A percentile compares a stretch with the other conserved stretches of the same genome.
These are phyloP conservation scores for Onygenales sp. DNA, from an alignment of 2,329 filamentous ascomycete species.

Conservation along the genomic window DNA sequence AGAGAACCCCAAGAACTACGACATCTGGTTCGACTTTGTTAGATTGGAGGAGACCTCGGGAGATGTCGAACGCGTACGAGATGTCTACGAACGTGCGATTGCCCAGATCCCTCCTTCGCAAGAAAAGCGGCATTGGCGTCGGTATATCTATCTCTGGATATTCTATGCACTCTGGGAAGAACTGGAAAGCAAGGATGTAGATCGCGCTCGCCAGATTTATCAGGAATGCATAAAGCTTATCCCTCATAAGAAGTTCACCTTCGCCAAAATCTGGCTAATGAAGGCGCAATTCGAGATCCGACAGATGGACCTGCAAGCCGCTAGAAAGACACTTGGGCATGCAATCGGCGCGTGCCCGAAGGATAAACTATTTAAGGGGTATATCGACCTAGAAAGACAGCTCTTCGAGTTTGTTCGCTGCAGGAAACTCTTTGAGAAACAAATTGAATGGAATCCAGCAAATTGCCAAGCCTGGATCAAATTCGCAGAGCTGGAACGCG, in stretches of 20 bases:
- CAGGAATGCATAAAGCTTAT: conserved; percentile 77
- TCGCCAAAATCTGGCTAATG: conserved; percentile 90
- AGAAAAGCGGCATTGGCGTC: conserved; percentile 93
- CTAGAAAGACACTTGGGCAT: conserved; percentile 80
- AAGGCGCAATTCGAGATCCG: conserved; percentile 91
- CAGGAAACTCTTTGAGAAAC: conserved; percentile 85
- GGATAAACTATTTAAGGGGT: conserved; percentile 87
- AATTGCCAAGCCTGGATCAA: conserved; percentile 95
- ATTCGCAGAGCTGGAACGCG: conserved; percentile 87
- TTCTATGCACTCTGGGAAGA: conserved; percentile 97
- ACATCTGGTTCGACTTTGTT: conserved; percentile 93
- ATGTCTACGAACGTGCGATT: conserved; percentile 91
- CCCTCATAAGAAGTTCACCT: conserved; percentile 94
- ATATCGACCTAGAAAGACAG: conserved; percentile 85
- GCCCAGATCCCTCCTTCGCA: conserved; percentile 90
- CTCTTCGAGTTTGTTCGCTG: conserved; percentile 91
- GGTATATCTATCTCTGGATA: conserved; percentile 96
- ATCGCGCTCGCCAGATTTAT: conserved; percentile 82
- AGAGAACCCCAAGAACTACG: conserved; percentile 93
- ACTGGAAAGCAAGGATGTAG: conserved; percentile 66
- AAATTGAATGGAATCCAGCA: conserved; percentile 80
- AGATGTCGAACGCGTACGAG: conserved; percentile 72
- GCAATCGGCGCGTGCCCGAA: conserved; percentile 94
- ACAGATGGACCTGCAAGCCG: conserved; percentile 67
- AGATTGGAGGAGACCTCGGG: conserved; percentile 78